These are phyloP conservation scores for Sparassis latifolia DNA, from an alignment of 1,284 basidiomycete genomes.

Conservation along the genomic window DNA sequence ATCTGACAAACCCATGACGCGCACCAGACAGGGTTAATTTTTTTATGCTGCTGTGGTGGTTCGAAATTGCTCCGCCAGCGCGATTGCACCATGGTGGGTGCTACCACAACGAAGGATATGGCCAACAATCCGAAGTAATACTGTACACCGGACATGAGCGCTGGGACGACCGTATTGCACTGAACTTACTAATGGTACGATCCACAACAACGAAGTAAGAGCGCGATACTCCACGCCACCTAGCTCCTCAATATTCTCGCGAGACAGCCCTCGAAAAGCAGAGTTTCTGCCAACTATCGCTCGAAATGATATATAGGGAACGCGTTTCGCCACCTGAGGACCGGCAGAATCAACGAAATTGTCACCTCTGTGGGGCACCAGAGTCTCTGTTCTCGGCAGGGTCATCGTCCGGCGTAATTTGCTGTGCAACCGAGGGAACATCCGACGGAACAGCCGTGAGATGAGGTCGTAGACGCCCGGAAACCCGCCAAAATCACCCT, in stretches of 20 bases:
- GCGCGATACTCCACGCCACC: slow-evolving; percentile 96
- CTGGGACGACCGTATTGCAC: no score
- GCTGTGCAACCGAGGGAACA: slow-evolving; percentile 53
- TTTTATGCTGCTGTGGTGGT: slow-evolving; percentile 27
- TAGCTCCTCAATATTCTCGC: slow-evolving; percentile 85
- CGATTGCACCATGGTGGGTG: slow-evolving; percentile 39
- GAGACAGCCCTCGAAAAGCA: slow-evolving; percentile 73
- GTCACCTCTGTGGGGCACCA: slow-evolving; percentile 34
- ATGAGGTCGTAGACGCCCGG: slow-evolving; percentile 71
- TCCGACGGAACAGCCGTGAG: slow-evolving; percentile 35
- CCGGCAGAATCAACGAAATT: no score
- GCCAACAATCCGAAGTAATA: slow-evolving; percentile 55
- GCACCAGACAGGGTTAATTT: slow-evolving; percentile 37
- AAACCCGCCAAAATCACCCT: slow-evolving; percentile 71
- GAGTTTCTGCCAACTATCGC: slow-evolving; percentile 85
- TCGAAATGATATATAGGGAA: slow-evolving; percentile 84
- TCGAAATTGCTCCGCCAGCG: slow-evolving; percentile 26
- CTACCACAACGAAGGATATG: slow-evolving; percentile 50
- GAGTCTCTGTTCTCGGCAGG: slow-evolving; percentile 65
- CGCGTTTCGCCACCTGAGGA: slow-evolving; percentile 35
- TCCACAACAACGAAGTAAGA: slow-evolving; percentile 69
- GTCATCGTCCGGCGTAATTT: slow-evolving; percentile 62
- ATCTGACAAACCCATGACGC: slow-evolving; percentile 4
- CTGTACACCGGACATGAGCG: slow-evolving; percentile 8
- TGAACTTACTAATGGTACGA: slow-evolving; percentile 24